Base-by-base conservation (phyloP, 2,329 filamentous ascomycete genomes). In the Neofusicoccum sp. region DNA sequence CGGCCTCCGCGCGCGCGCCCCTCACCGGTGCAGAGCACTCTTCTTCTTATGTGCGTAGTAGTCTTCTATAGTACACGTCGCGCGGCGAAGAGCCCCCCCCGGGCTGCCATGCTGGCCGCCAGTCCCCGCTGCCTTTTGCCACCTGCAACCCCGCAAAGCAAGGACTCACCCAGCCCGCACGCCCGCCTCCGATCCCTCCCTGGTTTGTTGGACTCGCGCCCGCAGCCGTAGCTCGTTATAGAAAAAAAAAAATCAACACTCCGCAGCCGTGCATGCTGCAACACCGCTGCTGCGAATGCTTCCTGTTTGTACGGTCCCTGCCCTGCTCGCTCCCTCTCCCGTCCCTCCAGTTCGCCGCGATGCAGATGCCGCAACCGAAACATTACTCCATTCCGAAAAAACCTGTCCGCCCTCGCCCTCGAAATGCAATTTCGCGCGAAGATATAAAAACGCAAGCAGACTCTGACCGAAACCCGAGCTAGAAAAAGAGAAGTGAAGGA, bases 371-470 rank as follows among this genome's bases (percentile, higher is more conserved):
- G 40, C 41, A 38, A 28, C 54, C 40, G 45, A 58, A 36, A 58
- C 54, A 58, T 58, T 58, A 58, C 33, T 58, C 54, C 54, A 45
- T 47, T 58, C 54, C 54, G 20, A 58, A 58, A 43, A 41, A 33
- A n/a, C 51, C 38, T 38, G 14, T 30, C 48, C 51, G n/a, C n/a
- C 51, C 51, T 43, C 43, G 26, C 51, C 34, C 51, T 41, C 36
- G 26, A 40, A 56, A 56, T 56, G 51, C 51, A 56, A 44, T 56
- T 56, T 56, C 38, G 38, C 33, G 28, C 38, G 30, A 60, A 54
- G 16, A 24, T n/a, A 49, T 30, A 28, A 28, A 31, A 53, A 51
- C 36, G 38, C n/a, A 36, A 12, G 31, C 40, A 38, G 20, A 36
- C 41, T 43, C 45, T 40, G 36, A 14, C 14, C 7, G 49, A 34